Evolutionary conservation across 768 basidiomycete genomes (phyloP), one percentile per base, ranked within the genome.

Genomic region (Sarcomyxa edulis): DNA sequence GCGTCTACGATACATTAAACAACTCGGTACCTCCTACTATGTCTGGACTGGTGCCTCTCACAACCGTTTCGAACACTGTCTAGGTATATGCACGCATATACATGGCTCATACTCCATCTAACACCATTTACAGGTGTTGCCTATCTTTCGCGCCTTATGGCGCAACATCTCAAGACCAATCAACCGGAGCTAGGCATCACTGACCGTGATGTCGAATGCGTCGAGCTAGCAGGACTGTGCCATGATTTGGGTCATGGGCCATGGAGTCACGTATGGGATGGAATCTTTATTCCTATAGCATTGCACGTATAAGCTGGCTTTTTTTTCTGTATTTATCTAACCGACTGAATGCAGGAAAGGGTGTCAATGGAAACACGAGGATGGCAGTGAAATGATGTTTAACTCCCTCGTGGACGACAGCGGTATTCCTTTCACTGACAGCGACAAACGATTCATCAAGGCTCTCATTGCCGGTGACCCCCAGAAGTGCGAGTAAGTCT

Each of bases 231-330:
- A 0, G 89, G 86, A 0, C 64, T 90, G 3, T 89, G 87, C 40
- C 89, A 91, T 48, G 88, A 91, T 55, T 73, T 91, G 3, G 88
- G 86, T 0, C 88, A 90, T 49, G 89, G 89, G 0, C 88, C 88
- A 0, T 90, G 84, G 79, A 83, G 78, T 42, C 89, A 92, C 54
- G 81, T 91, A 6, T 92, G 84, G 81, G 88, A 92, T 46, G 60
- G 63, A 6, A 51, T 65, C 37, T 89, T 87, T 55, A 87, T 92
- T 36, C 85, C 85, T 1, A 40, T 49, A 4, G 78, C 76, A 1
- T 45, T 76, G 87, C 87, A 50, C 49, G 76, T 68, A 21, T 25
- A 39, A 11, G 8, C 34, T 27, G 14, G 4, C 15, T 21, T 7
- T 32, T 19, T 11, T 11, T 27, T 32, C 23, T 11, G 15, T 22